Base-by-base conservation (phyloP, 805 yeast species). In the Saccharomyces kudriavzevii region DNA sequence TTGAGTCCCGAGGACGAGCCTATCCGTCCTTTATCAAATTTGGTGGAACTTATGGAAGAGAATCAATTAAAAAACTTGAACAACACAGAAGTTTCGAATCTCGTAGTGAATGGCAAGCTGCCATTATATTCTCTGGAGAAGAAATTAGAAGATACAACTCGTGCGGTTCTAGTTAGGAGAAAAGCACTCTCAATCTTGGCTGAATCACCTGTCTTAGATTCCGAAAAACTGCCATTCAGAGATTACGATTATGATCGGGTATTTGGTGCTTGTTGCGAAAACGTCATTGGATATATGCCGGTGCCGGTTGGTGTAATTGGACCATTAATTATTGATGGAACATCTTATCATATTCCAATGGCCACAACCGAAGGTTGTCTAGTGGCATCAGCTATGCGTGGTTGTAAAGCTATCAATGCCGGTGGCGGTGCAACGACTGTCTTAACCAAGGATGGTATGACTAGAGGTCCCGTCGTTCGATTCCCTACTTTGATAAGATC, bases 321-420 rank as follows among this genome's bases (percentile, higher is more conserved):
- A 52, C 99, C 99, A 9, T 73, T 94, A 69, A 77, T 89, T 52
- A 88, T 94, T 64, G 98, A 94, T 70, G 95, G 92, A 50, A 82
- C 79, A 59, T 83, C 95, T 48, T 86, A 79, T 69, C 96, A 90
- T 71, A 84, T 94, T 61, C 99, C 99, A 43, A 89, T 94, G 96
- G 99, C 99, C 27, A 94, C 99, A 17, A 94, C 99, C 35, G 99
- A 94, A 75, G 99, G 99, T 51, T 95, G 98, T 73, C 78, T 94
- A 54, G 97, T 94, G 60, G 99, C 99, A 3, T 90, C 97, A 20
- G 86, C 99, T 13, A 92, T 89, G 96, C 87, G 99, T 73, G 99
- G 99, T 60, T 94, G 98, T 76, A 94, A 94, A 69, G 98, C 98
- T 27, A 87, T 94, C 60, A 94, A 94, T 69, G 84, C 92, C 5